phyloP scores from a whole-genome alignment of 2,329 filamentous ascomycete species.

The Cercospora citrullina region DNA sequence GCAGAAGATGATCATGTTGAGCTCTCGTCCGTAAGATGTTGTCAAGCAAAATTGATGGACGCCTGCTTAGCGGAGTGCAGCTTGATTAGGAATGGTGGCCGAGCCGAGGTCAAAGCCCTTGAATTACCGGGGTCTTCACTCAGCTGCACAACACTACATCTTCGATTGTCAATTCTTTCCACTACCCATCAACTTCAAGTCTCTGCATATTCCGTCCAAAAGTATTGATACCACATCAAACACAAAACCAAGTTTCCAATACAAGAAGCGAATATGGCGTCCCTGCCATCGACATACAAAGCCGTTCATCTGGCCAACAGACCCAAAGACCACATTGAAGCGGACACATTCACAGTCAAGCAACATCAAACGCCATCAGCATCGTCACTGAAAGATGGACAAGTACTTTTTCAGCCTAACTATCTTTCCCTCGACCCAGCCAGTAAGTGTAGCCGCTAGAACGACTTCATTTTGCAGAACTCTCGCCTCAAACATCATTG shows the following conservation, averaged over 20 bases:
- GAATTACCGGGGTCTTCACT: neutral
- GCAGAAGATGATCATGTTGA: neutral
- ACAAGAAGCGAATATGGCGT: conserved; percentile 2
- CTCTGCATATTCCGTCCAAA: neutral
- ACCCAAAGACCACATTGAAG: conserved; percentile 29
- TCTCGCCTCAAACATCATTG: neutral
- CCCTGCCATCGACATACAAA: conserved; percentile 26
- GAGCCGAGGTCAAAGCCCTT: conserved; percentile 5
- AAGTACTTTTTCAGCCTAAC: conserved; percentile 50
- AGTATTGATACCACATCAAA: neutral
- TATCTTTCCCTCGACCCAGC: conserved; percentile 57
- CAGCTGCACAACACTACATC: neutral
- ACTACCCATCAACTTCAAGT: neutral
- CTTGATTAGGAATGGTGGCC: neutral
- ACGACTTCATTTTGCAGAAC: neutral
- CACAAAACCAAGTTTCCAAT: neutral
- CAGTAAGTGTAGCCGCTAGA: conserved; percentile 24
- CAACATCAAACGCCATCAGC: conserved; percentile 24
- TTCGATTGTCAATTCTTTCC: neutral
- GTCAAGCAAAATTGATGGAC: neutral
- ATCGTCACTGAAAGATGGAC: conserved; percentile 35
- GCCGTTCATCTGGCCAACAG: conserved; percentile 30
- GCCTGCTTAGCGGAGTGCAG: neutral
- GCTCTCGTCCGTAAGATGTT: neutral
- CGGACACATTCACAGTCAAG: conserved; percentile 29